phyloP scores from a whole-genome alignment of 306 rosid species.

The Pachyrhizus erosus region DNA sequence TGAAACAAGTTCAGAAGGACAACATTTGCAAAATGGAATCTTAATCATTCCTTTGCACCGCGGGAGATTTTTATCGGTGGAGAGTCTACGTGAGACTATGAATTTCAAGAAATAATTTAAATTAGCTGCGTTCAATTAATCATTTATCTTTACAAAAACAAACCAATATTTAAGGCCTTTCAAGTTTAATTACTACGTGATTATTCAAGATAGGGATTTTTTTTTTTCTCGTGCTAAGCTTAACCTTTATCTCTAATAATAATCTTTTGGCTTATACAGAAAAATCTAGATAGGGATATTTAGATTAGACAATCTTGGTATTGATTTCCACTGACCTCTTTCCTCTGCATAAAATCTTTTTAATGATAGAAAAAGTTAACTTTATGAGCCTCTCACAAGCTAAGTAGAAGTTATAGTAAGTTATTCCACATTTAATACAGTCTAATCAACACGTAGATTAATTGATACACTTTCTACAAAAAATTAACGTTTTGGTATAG shows the following conservation, averaged over 20 bases:
- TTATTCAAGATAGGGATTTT: not conserved
- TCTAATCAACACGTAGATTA: not conserved
- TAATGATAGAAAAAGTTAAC: slow-evolving; percentile 19
- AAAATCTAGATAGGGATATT: not conserved
- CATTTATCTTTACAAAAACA: not conserved
- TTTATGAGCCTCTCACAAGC: slow-evolving; percentile 6
- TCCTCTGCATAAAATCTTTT: not conserved
- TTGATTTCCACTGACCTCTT: not conserved
- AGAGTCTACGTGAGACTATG: not conserved
- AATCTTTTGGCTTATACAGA: not conserved
- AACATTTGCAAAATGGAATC: not conserved
- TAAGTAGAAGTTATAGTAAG: not conserved
- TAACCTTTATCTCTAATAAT: not conserved
- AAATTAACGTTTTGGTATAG: slow-evolving; percentile 12
- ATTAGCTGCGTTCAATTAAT: not conserved
- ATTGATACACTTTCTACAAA: not conserved
- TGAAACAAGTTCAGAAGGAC: not conserved
- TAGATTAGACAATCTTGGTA: not conserved
- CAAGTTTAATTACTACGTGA: not conserved
- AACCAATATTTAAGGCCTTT: not conserved
- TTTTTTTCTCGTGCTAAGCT: not conserved
- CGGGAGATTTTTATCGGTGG: not conserved
- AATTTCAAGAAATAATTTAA: not conserved
- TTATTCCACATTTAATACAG: slow-evolving; percentile 14
- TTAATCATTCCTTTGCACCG: slow-evolving; percentile 3